phyloP scores from a whole-genome alignment of 2,329 filamentous ascomycete species.

The Aureobasidium uvarum region DNA sequence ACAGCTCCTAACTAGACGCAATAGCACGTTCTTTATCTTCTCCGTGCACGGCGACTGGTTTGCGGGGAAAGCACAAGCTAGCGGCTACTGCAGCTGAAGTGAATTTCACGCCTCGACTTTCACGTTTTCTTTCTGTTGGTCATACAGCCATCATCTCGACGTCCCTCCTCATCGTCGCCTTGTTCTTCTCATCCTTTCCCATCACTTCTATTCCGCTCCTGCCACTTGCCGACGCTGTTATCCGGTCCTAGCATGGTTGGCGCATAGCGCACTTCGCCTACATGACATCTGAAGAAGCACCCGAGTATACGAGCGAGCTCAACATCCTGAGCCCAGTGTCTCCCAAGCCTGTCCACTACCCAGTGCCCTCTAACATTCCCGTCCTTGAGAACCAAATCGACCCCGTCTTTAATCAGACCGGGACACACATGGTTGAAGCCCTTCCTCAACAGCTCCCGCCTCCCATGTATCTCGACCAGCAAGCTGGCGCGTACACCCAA shows the following conservation, averaged over 20 bases:
- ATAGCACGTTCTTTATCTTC: background rate
- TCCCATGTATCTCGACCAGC: background rate
- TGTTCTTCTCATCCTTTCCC: background rate
- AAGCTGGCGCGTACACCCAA: constrained; percentile 1
- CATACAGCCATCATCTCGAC: constrained; percentile 22
- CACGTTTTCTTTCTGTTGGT: constrained; percentile 24
- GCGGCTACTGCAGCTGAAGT: constrained; percentile 14
- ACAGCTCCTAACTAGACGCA: background rate
- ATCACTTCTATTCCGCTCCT: constrained; percentile 31
- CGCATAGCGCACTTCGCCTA: constrained; percentile 36
- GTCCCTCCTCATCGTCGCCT: background rate
- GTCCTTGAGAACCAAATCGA: constrained; percentile 71
- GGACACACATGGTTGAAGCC: constrained; percentile 23
- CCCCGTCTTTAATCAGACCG: constrained; percentile 65
- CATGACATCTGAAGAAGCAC: constrained; percentile 52
- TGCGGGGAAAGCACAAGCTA: constrained; percentile 14
- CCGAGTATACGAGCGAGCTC: constrained; percentile 63
- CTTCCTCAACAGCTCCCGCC: constrained; percentile 10
- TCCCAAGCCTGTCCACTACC: constrained; percentile 66
- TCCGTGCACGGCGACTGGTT: background rate
- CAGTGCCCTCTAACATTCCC: constrained; percentile 66
- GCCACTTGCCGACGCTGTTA: constrained; percentile 23
- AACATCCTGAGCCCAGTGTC: constrained; percentile 62
- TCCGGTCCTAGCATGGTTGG: constrained; percentile 44
- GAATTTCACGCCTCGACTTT: constrained; percentile 21